phyloP scores from a whole-genome alignment of 2,329 filamentous ascomycete genomes.

The Xylaria arbuscula region DNA sequence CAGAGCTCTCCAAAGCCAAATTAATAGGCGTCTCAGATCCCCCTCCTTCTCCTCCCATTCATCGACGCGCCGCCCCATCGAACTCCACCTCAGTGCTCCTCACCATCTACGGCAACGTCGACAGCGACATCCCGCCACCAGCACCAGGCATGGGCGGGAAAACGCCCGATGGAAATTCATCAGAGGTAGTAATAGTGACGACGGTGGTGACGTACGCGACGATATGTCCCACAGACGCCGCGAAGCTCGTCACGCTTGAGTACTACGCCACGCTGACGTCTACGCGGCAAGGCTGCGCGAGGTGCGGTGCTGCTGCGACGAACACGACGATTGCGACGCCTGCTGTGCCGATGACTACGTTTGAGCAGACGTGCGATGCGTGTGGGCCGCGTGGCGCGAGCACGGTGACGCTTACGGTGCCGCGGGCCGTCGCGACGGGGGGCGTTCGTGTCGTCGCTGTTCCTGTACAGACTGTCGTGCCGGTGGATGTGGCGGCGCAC shows the following conservation, averaged over 20 bases:
- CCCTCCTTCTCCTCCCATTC: not conserved
- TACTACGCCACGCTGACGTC: constrained; percentile 49
- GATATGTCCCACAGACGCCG: constrained; percentile 51
- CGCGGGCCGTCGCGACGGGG: constrained; percentile 40
- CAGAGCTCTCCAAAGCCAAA: not conserved
- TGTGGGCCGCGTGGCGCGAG: constrained; percentile 50
- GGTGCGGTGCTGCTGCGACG: no score
- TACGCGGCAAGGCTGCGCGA: not conserved
- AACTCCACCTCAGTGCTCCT: constrained; percentile 49
- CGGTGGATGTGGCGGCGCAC: constrained; percentile 27
- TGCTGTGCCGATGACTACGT: constrained; percentile 47
- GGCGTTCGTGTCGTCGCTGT: constrained; percentile 33
- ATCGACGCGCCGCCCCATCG: constrained; percentile 41
- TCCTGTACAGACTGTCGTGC: constrained; percentile 46
- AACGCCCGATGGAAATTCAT: not conserved
- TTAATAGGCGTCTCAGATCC: not conserved
- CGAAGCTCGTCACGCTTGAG: constrained; percentile 48
- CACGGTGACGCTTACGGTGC: constrained; percentile 52
- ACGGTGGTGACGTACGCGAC: constrained; percentile 52
- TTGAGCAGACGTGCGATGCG: constrained; percentile 46
- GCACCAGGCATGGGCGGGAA: constrained; percentile 52
- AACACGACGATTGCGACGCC: not conserved
- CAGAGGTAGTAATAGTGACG: not conserved
- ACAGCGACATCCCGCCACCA: constrained; percentile 46
- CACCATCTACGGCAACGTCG: constrained; percentile 57